Evolutionary conservation across 371 early-diverging fungal species (phyloP).

Genomic region (Mucor ambiguus): DNA sequence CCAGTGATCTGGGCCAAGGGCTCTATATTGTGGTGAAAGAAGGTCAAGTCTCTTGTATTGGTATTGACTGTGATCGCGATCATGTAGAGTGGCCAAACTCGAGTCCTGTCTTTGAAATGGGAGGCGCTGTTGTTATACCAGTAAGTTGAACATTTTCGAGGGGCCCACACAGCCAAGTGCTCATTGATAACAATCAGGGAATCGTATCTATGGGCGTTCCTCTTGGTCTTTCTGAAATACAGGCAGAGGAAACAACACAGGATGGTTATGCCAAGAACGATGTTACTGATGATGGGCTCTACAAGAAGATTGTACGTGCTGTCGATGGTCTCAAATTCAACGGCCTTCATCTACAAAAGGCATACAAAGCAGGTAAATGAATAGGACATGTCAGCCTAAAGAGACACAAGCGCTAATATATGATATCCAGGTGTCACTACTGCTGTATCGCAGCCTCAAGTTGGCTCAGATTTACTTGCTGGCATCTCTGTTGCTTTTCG

Average conservation of each 20-base stretch:
- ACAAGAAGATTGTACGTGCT: constrained; percentile 45
- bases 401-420: not conserved
- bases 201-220: constrained; percentile 54
- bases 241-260: constrained; percentile 52
- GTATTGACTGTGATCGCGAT: constrained; percentile 47
- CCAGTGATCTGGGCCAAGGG: constrained; percentile 1
- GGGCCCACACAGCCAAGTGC: not conserved
- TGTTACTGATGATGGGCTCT: constrained; percentile 28
- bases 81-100: constrained; percentile 42
- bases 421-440: constrained; percentile 46
- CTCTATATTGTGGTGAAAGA: constrained; percentile 54
- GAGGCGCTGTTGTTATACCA: constrained; percentile 47
- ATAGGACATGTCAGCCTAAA: not conserved
- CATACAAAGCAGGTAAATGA: constrained; percentile 62
- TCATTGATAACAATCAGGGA: constrained; percentile 30
- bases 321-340: constrained; percentile 66
- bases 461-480: constrained; percentile 36
- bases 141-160: constrained; percentile 14
- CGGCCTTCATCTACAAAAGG: constrained; percentile 60
- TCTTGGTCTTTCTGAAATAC: constrained; percentile 63
- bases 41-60: constrained; percentile 57
- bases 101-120: constrained; percentile 50
- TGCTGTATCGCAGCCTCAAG: constrained; percentile 55
- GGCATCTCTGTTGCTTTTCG: constrained; percentile 64
- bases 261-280: constrained; percentile 57